Base-by-base conservation (phyloP, 495 filamentous ascomycete genomes). In the Aspergillus nidulans region DNA sequence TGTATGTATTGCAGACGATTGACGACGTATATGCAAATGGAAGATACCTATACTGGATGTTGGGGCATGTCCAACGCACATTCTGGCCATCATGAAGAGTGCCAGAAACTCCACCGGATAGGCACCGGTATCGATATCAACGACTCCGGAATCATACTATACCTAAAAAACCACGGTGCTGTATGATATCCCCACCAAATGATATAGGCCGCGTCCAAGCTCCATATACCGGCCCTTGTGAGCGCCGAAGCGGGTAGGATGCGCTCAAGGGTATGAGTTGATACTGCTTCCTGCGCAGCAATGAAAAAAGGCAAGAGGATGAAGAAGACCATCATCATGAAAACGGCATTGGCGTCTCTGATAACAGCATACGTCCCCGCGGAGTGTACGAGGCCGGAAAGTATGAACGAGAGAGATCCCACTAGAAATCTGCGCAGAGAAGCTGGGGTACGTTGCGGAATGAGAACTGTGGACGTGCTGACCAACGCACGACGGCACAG, bases 151-250 rank as follows among this genome's bases (percentile, higher is more conserved):
- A 63, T 26, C 44, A 56, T 57, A 47, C 60, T 63, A 45, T 58
- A 56, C 15, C 42, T 43, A 16, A 59, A 53, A 24, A 59, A 63
- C 56, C 56, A 63, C 34, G 60, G 60, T 25, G 56, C 55, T 23
- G 60, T 63, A 15, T 36, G 43, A 26, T 53, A 51, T 25, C 46
- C 56, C 60, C 60, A 63, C 13, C 38, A 47, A 13, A 51, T 24
- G 3, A 59, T 19, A 44, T 59, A 53, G 10, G 44, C 44, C 23
- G 42, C 82, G 83, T 39, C 82, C 78, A 13, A 78, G 77, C 45
- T 62, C 71, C 32, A 90, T 70, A 63, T 90, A 84, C 10, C 80
- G 81, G 10, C 85, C 85, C 19, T 45, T 0, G 48, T 32, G 16
- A 52, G 5, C 12, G 4, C 21, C 8, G 43, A 32, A 0, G 5